Evolutionary conservation across 371 early-diverging fungal species (phyloP), one percentile per base, ranked within the genome.

Genomic region (Zychaea mexicana): DNA sequence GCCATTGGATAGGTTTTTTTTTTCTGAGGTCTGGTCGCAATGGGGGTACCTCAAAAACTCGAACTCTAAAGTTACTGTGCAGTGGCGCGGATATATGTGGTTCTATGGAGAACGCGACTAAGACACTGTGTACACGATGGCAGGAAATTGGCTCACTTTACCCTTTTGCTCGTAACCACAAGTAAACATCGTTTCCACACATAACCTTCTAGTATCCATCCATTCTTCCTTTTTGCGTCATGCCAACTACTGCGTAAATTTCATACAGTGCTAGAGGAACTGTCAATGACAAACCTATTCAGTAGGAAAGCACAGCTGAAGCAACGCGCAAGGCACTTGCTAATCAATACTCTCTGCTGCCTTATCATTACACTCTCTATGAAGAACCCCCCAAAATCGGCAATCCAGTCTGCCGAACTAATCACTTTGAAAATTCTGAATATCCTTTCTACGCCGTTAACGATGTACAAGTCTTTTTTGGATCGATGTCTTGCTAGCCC

Each of bases 91-190:
- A 91, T 65, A 83, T 91, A 47, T 88, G 92, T 31, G 92, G 91
- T n/a, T 91, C 90, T 68, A 82, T 83, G 53, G 78, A 69, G 7
- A 72, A 82, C 30, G 74, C 89, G 8, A 76, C 78, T 7, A 79
- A 86, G 28, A 72, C 83, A 52, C 73, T 91, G 27, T 82, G 88
- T 70, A 80, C 85, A 24, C 83, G 90, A 24, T 91, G 90, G 90
- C 81, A 82, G 62, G 84, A 85, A 65, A 70, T 91, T 24, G 93
- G 92, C 2, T 73, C 90, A 12, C 86, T 92, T 65, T 89, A 90
- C 60, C 91, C 93, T 2, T 93, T 93, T 72, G 82, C 84, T 67
- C 81, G 92, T 24, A 89, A 90, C 60, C 92, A 91, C 58, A 87
- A 87, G 49, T 26, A 39, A 10, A 31, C 13, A 15, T 33, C 33